A percentile compares a stretch with the other conserved stretches of the same genome.
Evolutionary conservation across 1,284 basidiomycete species (phyloP).

Genomic region (Ganoderma meredithae): DNA sequence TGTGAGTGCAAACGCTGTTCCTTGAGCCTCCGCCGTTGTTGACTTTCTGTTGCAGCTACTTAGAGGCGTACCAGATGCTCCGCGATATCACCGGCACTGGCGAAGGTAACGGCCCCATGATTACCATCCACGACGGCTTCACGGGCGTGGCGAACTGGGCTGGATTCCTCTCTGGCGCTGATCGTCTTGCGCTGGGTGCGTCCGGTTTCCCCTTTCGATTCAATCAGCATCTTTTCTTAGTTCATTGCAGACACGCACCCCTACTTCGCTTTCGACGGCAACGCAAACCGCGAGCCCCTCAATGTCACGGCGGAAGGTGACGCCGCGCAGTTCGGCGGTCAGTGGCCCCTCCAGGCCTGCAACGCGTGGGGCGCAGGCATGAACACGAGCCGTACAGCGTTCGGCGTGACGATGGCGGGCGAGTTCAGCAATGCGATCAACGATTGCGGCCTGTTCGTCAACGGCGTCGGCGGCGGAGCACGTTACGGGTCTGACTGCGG

Average conservation of each 20-base stretch:
- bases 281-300: constrained; percentile 46
- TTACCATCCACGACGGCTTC: constrained; percentile 61
- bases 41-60: constrained; percentile 61
- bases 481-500: constrained; percentile 63
- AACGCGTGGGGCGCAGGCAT: constrained; percentile 58
- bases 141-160: constrained; percentile 47
- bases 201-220: not conserved
- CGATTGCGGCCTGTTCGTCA: constrained; percentile 56
- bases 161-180: constrained; percentile 61
- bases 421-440: constrained; percentile 58
- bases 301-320: constrained; percentile 39
- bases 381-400: constrained; percentile 54
- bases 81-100: constrained; percentile 64
- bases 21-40: constrained; percentile 2
- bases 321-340: constrained; percentile 40
- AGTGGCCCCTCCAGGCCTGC: constrained; percentile 50
- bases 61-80: constrained; percentile 60
- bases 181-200: constrained; percentile 61
- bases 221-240: not conserved
- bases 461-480: constrained; percentile 46
- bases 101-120: constrained; percentile 61
- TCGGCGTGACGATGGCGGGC: constrained; percentile 59
- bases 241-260: constrained; percentile 54
- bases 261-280: constrained; percentile 50
- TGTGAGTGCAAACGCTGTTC: constrained; percentile 38